Conservation (phyloP, 2,329 filamentous ascomycete species). For the Huntiella decipiens region DNA sequence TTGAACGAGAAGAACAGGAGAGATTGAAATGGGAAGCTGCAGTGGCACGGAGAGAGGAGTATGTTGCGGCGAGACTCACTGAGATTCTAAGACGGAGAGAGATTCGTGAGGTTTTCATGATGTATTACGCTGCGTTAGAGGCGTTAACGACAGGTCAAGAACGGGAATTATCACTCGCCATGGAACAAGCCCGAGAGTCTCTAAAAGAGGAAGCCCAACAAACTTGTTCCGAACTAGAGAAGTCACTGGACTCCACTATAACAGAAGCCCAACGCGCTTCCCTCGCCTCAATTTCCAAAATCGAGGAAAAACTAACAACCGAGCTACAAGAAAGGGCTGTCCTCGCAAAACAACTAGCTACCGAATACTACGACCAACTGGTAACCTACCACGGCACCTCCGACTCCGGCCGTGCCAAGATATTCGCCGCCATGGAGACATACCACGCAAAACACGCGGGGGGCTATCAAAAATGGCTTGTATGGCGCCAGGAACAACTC, state of each 20-base stretch:
- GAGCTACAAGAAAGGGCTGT: constrained; percentile 24
- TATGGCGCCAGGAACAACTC: constrained; percentile 23
- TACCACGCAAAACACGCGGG: constrained; percentile 3
- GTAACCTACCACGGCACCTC: constrained; percentile 5
- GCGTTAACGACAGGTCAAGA: constrained; percentile 26
- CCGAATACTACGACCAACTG: constrained; percentile 24
- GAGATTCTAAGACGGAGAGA: constrained; percentile 21
- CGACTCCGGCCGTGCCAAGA: constrained; percentile 18
- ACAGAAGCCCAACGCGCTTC: constrained; percentile 15
- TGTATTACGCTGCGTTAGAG: constrained; percentile 20
- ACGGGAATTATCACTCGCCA: constrained; percentile 20
- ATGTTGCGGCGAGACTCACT: constrained; percentile 17
- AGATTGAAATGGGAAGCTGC: background rate
- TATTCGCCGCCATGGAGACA: constrained; percentile 12
- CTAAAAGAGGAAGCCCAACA: constrained; percentile 14
- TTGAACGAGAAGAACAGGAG: constrained; percentile 14
- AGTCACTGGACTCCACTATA: constrained; percentile 19
- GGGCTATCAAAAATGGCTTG: constrained; percentile 22
- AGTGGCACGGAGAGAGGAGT: constrained; percentile 21
- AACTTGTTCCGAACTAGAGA: constrained; percentile 17
- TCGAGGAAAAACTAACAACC: constrained; percentile 19
- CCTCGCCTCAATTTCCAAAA: constrained; percentile 17
- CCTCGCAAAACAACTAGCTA: constrained; percentile 25
- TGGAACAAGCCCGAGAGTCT: constrained; percentile 19
- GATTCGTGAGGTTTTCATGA: constrained; percentile 19